phyloP scores from a whole-genome alignment of 225 moss, liverwort and hornwort species.

The Polytrichum commune region DNA sequence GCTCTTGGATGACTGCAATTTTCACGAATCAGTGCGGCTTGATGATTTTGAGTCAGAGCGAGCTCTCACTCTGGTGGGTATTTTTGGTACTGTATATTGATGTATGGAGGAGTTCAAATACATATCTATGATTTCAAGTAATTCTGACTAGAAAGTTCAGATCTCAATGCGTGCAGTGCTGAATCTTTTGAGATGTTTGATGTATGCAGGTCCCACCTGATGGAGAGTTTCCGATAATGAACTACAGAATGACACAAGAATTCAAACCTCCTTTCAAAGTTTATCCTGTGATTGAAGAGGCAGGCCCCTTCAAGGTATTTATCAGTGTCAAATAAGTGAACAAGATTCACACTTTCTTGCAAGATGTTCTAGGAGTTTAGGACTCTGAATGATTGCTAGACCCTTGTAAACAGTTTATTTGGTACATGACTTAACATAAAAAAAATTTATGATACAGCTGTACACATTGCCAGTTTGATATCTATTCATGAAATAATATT shows the following conservation, averaged over 20 bases:
- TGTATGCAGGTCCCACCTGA: slow-evolving; percentile 82
- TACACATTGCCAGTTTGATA: neutral
- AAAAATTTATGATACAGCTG: too few relatives aligned
- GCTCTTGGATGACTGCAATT: slow-evolving; percentile 93
- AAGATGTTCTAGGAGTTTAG: too few relatives aligned
- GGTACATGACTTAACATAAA: too few relatives aligned
- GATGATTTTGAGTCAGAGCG: slow-evolving; percentile 92
- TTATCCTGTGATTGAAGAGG: slow-evolving; percentile 89
- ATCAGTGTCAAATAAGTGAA: too few relatives aligned
- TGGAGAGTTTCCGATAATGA: slow-evolving; percentile 99
- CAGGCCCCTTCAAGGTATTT: slow-evolving; percentile 92
- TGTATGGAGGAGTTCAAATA: too few relatives aligned
- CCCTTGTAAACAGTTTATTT: too few relatives aligned
- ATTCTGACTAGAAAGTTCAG: too few relatives aligned
- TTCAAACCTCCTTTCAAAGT: slow-evolving; percentile 99
- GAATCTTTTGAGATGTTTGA: neutral
- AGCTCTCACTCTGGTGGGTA: slow-evolving; percentile 81
- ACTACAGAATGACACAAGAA: slow-evolving; percentile 99
- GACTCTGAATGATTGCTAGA: too few relatives aligned
- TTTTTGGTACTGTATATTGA: slow-evolving; percentile 2
- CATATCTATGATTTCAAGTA: too few relatives aligned
- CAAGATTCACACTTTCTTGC: too few relatives aligned
- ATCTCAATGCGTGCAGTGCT: too few relatives aligned
- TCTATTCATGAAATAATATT: neutral
- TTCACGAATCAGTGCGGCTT: slow-evolving; percentile 94